phyloP scores from a whole-genome alignment of 2,329 filamentous ascomycete species.

The Alternaria viburni region DNA sequence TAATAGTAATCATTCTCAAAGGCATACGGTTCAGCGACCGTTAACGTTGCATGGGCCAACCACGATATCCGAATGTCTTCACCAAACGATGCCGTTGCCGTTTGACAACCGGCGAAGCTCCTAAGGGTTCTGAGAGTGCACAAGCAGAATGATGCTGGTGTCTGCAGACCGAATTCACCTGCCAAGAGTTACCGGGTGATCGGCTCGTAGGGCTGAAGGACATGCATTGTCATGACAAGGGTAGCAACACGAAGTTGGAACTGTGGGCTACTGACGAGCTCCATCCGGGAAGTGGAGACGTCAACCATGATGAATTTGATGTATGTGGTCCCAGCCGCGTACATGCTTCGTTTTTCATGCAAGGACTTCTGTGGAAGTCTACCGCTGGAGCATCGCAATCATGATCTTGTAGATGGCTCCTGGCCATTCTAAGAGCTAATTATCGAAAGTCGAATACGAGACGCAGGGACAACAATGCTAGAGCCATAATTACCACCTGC shows the following conservation, averaged over 20 bases:
- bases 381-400: background rate
- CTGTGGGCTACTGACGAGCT: background rate
- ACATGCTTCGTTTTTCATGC: background rate
- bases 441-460: background rate
- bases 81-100: background rate
- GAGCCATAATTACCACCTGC: background rate
- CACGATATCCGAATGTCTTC: background rate
- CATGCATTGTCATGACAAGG: background rate
- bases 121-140: background rate
- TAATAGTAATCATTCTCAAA: background rate
- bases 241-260: background rate
- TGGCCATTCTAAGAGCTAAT: background rate
- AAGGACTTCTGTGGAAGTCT: background rate
- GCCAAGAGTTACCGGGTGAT: background rate
- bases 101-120: background rate
- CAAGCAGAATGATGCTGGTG: background rate
- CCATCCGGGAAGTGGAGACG: background rate
- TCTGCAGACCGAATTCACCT: background rate
- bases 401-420: background rate
- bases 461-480: background rate
- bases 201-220: conserved; percentile 3
- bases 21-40: background rate
- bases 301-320: background rate
- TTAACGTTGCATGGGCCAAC: background rate
- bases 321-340: background rate